Evolutionary conservation across 352 stramenopile genomes (phyloP).

Genomic region (Phytophthora colocasiae): DNA sequence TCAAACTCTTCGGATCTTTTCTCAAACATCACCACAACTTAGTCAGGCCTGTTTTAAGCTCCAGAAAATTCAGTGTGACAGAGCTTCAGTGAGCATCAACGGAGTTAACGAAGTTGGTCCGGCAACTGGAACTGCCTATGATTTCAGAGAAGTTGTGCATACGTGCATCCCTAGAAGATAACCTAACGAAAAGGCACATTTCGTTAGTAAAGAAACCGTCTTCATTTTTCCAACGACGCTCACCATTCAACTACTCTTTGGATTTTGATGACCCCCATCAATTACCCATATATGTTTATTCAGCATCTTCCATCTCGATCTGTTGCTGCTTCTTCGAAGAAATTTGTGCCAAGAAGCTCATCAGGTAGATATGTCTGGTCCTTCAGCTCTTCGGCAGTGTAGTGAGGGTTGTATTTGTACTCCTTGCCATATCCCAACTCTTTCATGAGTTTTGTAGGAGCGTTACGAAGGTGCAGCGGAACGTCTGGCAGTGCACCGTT

Average conservation of each 20-base stretch:
- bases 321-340: slow-evolving; percentile 49
- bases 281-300: not conserved
- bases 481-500: slow-evolving; percentile 71
- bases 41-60: not conserved
- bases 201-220: not conserved
- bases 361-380: slow-evolving; percentile 88
- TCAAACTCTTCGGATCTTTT: not conserved
- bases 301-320: slow-evolving; percentile 9
- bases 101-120: not conserved
- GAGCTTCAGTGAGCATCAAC: not conserved
- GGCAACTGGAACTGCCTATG: not conserved
- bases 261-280: too few species aligned
- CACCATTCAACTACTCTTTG: too few species aligned
- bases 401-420: slow-evolving; percentile 89
- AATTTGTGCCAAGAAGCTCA: slow-evolving; percentile 65
- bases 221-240: not conserved
- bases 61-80: not conserved
- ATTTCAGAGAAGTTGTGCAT: not conserved
- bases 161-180: not conserved
- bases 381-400: slow-evolving; percentile 63
- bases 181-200: not conserved
- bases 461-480: slow-evolving; percentile 84
- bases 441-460: slow-evolving; percentile 82
- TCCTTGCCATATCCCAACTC: slow-evolving; percentile 78
- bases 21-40: not conserved